These are phyloP conservation scores for Eucalyptus victrix DNA, from an alignment of 345 rosid genomes.

Conservation along the genomic window DNA sequence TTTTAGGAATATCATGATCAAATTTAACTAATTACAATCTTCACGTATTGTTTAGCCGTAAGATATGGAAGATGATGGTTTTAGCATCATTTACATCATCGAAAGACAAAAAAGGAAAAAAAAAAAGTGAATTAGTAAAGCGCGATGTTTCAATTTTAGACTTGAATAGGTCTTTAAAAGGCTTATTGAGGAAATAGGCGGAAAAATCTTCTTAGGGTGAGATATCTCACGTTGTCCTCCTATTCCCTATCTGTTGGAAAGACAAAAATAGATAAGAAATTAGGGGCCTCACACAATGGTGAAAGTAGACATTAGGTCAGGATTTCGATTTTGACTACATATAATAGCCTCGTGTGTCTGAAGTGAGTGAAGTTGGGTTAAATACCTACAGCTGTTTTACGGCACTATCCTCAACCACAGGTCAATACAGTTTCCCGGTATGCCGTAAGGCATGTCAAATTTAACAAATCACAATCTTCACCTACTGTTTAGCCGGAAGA, in stretches of 20 bases:
- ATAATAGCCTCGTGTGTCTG: fast-evolving
- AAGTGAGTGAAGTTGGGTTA: fast-evolving
- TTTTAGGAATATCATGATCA: background rate
- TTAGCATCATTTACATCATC: background rate
- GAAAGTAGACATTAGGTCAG: fast-evolving
- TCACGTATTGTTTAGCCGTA: background rate
- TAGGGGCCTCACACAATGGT: too few relatives aligned
- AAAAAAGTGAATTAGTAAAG: background rate
- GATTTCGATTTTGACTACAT: too few relatives aligned
- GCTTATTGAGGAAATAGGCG: fast-evolving
- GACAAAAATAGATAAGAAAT: too few relatives aligned
- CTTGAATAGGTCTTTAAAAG: fast-evolving
- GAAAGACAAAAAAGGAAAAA: background rate
- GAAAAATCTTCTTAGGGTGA: fast-evolving
- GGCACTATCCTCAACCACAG: too few relatives aligned
- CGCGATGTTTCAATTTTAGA: background rate
- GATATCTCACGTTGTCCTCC: fast-evolving
- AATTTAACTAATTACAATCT: background rate
- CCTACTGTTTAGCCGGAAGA: background rate
- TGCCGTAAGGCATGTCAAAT: background rate
- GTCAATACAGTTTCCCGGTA: fast-evolving
- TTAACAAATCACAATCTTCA: background rate
- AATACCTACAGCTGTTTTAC: fast-evolving
- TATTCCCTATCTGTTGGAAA: fast-evolving
- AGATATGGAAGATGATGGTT: background rate